Evolutionary conservation across 768 basidiomycete genomes (phyloP), one percentile per base, ranked within the genome.

Genomic region (Roridomyces roridus): DNA sequence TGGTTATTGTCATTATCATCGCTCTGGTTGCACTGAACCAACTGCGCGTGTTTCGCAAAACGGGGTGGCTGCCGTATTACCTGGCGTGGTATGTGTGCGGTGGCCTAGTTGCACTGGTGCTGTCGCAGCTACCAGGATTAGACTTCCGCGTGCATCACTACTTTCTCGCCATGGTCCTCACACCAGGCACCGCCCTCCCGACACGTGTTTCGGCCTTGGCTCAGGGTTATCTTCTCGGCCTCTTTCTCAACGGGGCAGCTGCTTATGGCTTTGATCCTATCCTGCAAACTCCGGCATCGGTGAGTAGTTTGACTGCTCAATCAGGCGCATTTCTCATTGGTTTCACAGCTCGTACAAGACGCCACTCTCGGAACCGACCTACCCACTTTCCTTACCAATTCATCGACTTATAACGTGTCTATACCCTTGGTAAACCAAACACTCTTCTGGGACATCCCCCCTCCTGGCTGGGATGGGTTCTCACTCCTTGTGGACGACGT

Each of bases 401-500:
- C 91, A n/a, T 83, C 83, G 0, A 90, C 69, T 23, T 91, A 80
- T 67, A 83, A 87, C 54, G 50, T 80, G 0, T 78, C 80, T 6
- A 77, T 87, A 26, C 76, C 85, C 10, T 68, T 89, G 5, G 57
- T 64, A 7, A 79, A 83, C 59, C 86, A 88, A 63, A 77, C 74
- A 0, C 77, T 92, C 5, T 68, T 67, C 0, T 92, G 91, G 91
- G 74, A 72, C 26, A 68, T 68, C 1, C 71, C 86, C 7, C 77
- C 83, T 8, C 65, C 68, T 28, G 79, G 76, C 3, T 94, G 89
- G 89, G 85, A 88, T 64, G 91, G 91, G 6, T 93, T 92, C 65
- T 75, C 84, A 0, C 79, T 95, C 23, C 77, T 95, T 14, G 82
- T 93, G n/a, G 91, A 95, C 67, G 94, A 95, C 62, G 92, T 96